These are phyloP conservation scores for Psidium guajava DNA, from an alignment of 345 rosid species.

Conservation along the genomic window DNA sequence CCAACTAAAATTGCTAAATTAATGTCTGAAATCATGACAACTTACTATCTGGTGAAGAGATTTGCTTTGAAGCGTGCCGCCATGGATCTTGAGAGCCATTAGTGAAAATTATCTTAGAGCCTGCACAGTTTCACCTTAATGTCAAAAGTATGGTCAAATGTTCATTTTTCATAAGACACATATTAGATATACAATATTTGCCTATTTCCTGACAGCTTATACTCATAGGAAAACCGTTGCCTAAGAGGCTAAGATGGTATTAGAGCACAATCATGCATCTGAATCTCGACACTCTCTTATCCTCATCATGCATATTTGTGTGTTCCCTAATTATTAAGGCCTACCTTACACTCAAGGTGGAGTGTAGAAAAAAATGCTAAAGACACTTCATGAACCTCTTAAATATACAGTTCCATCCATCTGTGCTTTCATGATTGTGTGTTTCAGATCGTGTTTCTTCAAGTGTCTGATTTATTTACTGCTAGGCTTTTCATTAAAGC, in stretches of 20 bases:
- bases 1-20: not conserved
- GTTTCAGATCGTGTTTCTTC: not conserved
- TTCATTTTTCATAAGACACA: not conserved
- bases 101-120: conserved; percentile 70
- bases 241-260: not conserved
- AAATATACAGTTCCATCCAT: not conserved
- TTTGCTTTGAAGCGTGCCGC: conserved; percentile 87
- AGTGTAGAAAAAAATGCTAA: not conserved
- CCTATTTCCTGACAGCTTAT: not conserved
- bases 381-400: not conserved
- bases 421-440: not conserved
- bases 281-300: not conserved
- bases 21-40: not conserved
- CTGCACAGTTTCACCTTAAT: conserved; percentile 18
- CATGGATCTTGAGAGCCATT: conserved; percentile 96
- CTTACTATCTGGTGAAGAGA: conserved; percentile 62
- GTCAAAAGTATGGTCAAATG: not conserved
- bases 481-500: not conserved
- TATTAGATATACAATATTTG: not conserved
- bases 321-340: not conserved
- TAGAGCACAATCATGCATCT: not conserved
- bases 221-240: not conserved
- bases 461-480: not conserved
- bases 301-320: not conserved
- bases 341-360: not conserved